These are phyloP conservation scores for Eucalyptus albens DNA, from an alignment of 345 rosid genomes.

Conservation along the genomic window DNA sequence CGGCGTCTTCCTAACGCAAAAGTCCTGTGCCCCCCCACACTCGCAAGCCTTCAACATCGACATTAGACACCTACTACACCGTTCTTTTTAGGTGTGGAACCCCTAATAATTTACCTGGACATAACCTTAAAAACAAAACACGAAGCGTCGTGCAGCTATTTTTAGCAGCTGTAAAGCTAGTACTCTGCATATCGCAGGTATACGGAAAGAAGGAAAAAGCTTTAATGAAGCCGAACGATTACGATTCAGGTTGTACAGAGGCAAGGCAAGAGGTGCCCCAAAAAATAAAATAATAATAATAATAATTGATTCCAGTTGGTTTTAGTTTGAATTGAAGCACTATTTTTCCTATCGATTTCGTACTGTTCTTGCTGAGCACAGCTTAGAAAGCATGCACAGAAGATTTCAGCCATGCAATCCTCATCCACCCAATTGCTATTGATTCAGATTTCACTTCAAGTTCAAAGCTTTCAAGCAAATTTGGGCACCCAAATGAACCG, in stretches of 20 bases:
- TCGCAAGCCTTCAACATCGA: background rate
- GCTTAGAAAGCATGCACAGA: background rate
- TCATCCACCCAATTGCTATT: background rate
- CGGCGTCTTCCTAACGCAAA: background rate
- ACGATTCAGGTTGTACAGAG: background rate
- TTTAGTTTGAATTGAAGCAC: background rate
- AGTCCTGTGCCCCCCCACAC: background rate
- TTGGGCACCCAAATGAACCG: background rate
- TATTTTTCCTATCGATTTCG: background rate
- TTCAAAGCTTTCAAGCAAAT: background rate
- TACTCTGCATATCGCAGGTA: background rate
- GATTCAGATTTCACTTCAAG: background rate
- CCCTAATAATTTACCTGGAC: background rate
- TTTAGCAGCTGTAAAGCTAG: background rate
- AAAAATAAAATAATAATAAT: background rate
- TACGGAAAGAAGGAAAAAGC: background rate
- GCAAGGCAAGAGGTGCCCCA: background rate
- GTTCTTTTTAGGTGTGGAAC: background rate
- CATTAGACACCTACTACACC: background rate
- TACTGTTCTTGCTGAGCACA: background rate
- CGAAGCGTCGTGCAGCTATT: background rate
- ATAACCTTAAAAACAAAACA: background rate
- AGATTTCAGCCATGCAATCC: background rate
- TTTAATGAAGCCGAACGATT: background rate
- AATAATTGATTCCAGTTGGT: background rate